Conservation (phyloP, 805 yeast genomes). For the Kodamaea nitidulidarum region DNA sequence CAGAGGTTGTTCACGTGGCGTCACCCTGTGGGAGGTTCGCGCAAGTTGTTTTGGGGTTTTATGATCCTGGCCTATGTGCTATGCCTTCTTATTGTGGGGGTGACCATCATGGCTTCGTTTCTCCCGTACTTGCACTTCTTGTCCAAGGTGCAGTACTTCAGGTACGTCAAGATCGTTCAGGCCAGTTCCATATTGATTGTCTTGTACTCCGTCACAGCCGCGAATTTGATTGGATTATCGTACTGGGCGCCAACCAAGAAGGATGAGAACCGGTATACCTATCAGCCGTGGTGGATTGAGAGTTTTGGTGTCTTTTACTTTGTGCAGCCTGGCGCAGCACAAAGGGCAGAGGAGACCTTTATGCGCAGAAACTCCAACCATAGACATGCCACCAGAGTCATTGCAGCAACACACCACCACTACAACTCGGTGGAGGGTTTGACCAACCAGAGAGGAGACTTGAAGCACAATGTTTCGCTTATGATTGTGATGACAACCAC, state of each 20-base stretch:
- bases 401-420: slow-evolving; percentile 21
- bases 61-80: slow-evolving; percentile 12
- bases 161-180: slow-evolving; percentile 12
- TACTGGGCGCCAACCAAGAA: slow-evolving; percentile 20
- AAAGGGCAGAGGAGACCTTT: slow-evolving; percentile 18
- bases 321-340: slow-evolving; percentile 18
- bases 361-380: slow-evolving; percentile 19
- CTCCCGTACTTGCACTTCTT: slow-evolving; percentile 13
- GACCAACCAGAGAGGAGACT: slow-evolving; percentile 16
- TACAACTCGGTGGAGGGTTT: slow-evolving; percentile 16
- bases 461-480: slow-evolving; percentile 14
- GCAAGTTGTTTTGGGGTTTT: slow-evolving; percentile 15
- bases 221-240: slow-evolving; percentile 17
- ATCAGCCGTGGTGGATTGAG: slow-evolving; percentile 25
- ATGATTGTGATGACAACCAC: slow-evolving; percentile 11
- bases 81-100: slow-evolving; percentile 10
- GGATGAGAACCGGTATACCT: slow-evolving; percentile 20
- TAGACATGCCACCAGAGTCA: slow-evolving; percentile 20
- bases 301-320: slow-evolving; percentile 18
- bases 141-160: slow-evolving; percentile 1
- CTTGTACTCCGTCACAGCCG: slow-evolving; percentile 15
- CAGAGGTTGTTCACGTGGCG: slow-evolving; percentile 19
- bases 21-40: slow-evolving; percentile 20
- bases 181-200: slow-evolving; percentile 12
- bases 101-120: slow-evolving; percentile 13